phyloP scores from a whole-genome alignment of 768 basidiomycete genomes.

The Rubroboletus pulcherrimus region DNA sequence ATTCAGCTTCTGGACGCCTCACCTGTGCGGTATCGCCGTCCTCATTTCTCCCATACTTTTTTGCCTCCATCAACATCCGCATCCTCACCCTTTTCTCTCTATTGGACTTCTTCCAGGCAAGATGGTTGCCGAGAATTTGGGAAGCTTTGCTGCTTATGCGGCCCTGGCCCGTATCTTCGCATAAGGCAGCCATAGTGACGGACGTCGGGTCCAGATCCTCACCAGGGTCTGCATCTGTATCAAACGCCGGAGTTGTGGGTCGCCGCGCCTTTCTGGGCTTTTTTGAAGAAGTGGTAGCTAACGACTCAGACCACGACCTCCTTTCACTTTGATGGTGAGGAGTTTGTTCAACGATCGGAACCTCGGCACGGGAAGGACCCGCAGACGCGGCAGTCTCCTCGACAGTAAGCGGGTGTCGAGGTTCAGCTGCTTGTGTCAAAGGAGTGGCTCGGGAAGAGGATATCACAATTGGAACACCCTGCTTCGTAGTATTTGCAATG shows the following conservation, averaged over 20 bases:
- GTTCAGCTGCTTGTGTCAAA: not conserved
- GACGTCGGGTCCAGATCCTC: conserved; percentile 80
- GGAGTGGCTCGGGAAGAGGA: conserved; percentile 18
- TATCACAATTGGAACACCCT: conserved; percentile 16
- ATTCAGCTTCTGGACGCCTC: conserved; percentile 7
- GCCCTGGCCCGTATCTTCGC: conserved; percentile 74
- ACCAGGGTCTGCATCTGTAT: conserved; percentile 60
- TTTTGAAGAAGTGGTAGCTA: conserved; percentile 21
- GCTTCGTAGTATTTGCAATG: conserved; percentile 2
- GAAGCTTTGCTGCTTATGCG: conserved; percentile 74
- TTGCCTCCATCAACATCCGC: conserved; percentile 62
- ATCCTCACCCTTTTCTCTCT: conserved; percentile 63
- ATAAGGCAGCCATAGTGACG: conserved; percentile 78
- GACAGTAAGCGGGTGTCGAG: not conserved
- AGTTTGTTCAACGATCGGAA: conserved; percentile 6
- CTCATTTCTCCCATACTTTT: conserved; percentile 65
- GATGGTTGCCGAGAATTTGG: conserved; percentile 67
- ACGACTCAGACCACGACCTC: conserved; percentile 17
- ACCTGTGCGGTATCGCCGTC: conserved; percentile 38
- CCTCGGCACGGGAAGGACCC: conserved; percentile 18
- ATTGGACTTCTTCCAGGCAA: conserved; percentile 67
- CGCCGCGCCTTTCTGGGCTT: conserved; percentile 38
- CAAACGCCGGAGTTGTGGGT: conserved; percentile 53
- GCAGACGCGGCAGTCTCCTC: not conserved
- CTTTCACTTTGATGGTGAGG: conserved; percentile 16